Percentiles rank a stretch among this genome's conserved stretches.
Evolutionary conservation across 495 filamentous ascomycete species (phyloP).

Genomic region (Aspergillus carlsbadensis): DNA sequence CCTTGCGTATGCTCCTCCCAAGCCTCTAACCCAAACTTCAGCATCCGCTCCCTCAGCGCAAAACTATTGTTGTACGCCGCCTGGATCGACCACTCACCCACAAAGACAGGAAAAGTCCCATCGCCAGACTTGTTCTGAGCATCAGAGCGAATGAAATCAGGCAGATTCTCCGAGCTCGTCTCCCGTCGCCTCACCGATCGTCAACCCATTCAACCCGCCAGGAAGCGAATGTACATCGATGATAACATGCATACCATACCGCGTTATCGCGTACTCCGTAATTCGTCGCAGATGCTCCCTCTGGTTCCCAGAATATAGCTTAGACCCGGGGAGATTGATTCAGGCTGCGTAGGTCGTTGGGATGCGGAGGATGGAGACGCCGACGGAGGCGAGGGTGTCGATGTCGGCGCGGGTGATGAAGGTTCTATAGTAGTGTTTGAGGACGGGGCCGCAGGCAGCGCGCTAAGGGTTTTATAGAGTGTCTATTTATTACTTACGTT

Average conservation of each 20-base stretch:
- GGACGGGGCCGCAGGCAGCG: conserved; percentile 19
- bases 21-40: conserved; percentile 23
- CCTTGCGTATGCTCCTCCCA: conserved; percentile 23
- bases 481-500: conserved; percentile 31
- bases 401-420: conserved; percentile 30
- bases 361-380: conserved; percentile 30
- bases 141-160: conserved; percentile 21
- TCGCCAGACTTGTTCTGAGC: conserved; percentile 18
- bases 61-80: conserved; percentile 22
- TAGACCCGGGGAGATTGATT: conserved; percentile 30
- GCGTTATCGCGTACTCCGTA: conserved; percentile 25
- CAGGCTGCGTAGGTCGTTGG: conserved; percentile 30
- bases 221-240: conserved; percentile 35
- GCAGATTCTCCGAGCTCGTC: conserved; percentile 26
- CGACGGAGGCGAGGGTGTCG: conserved; percentile 26
- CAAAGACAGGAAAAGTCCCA: conserved; percentile 33
- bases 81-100: conserved; percentile 33
- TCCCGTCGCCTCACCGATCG: conserved; percentile 28
- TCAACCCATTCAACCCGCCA: conserved; percentile 28
- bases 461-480: conserved; percentile 27
- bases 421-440: conserved; percentile 30
- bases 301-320: conserved; percentile 30
- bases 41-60: conserved; percentile 23
- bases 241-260: conserved; percentile 31
- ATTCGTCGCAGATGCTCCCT: conserved; percentile 23